Base-by-base conservation (phyloP, 148 eudicot species). In the Cornus suecica region DNA sequence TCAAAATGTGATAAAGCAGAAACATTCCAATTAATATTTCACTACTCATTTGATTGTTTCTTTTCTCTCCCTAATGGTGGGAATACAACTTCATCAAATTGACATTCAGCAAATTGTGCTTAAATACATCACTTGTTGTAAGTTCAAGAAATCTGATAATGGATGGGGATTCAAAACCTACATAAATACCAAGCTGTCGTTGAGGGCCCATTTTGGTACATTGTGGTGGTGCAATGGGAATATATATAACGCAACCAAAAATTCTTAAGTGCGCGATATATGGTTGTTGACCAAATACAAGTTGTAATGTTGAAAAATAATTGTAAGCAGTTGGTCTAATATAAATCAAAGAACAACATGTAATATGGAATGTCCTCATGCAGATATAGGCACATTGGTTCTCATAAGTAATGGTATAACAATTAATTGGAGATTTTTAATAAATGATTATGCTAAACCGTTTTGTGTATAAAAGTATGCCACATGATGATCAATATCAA, bases 181-280 rank as follows among this genome's bases (percentile, higher is more conserved):
- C 29, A 25, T 64, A 64, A 24, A 64, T 64, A 24, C 29, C 10
- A 29, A 64, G 28, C 23, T 11, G 25, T 64, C 30, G 25, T 64
- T 64, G 29, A 64, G 67, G 67, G 5, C 67, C 30, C 29, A 64
- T 64, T 31, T 64, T 64, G 10, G 67, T 64, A 64, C 30, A 31
- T 64, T 64, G 30, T 64, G 67, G 67, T 25, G 10, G 67, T 2
- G 16, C 29, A 64, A 64, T 64, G 3, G 67, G 30, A 10, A 64
- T 31, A 25, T 64, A 64, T 23, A 25, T 15, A 14, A 26, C 67
- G 28, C 67, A 64, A 10, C 30, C 67, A 64, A 64, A 64, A 64
- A 26, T 23, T 64, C 29, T 64, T 7, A 64, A 31, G 28, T 64
- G 67, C 13, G 67, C 25, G 28, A 64, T 64, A 64, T 64, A 7